phyloP scores from a whole-genome alignment of 2,329 filamentous ascomycete genomes.

The Cryphonectria carpinicola region DNA sequence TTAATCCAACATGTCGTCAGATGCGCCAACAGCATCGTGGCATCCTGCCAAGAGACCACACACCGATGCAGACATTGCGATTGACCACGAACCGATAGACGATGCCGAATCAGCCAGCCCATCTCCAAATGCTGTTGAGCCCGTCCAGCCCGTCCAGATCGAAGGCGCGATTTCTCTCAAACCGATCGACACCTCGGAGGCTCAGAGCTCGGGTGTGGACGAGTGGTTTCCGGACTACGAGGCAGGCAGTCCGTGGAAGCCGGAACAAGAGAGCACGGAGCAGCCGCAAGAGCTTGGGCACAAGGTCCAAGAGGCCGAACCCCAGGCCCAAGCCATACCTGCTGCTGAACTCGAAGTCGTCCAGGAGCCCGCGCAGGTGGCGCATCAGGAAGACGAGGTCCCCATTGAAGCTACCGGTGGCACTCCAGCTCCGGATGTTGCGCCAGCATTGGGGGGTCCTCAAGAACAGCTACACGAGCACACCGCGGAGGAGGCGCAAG shows the following conservation, averaged over 20 bases:
- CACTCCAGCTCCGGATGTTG: slow-evolving; percentile 3
- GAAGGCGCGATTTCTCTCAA: not conserved
- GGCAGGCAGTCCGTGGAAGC: slow-evolving; percentile 33
- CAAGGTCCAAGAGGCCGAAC: not conserved
- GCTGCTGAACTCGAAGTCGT: slow-evolving; percentile 1
- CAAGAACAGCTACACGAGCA: slow-evolving; percentile 22
- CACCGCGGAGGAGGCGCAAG: slow-evolving; percentile 23
- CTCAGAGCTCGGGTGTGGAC: slow-evolving; percentile 30
- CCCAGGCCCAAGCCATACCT: not conserved
- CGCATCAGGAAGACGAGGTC: slow-evolving; percentile 15
- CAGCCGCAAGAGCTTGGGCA: slow-evolving; percentile 11
- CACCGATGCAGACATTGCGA: slow-evolving; percentile 33
- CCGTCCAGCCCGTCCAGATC: not conserved
- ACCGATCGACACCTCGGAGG: slow-evolving; percentile 19
- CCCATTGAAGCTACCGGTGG: not conserved
- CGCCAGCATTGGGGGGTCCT: not conserved
- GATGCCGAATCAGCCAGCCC: slow-evolving; percentile 17
- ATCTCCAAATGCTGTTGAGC: not conserved
- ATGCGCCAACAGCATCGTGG: slow-evolving; percentile 50
- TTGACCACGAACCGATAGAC: slow-evolving; percentile 17
- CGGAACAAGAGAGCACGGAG: slow-evolving; percentile 19
- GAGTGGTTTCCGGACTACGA: slow-evolving; percentile 40
- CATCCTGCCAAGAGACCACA: slow-evolving; percentile 58
- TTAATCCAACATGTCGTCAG: slow-evolving; percentile 45
- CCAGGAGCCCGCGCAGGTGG: slow-evolving; percentile 6